These are phyloP conservation scores for Erythrophleum fordii DNA, from an alignment of 306 rosid species.

Conservation along the genomic window DNA sequence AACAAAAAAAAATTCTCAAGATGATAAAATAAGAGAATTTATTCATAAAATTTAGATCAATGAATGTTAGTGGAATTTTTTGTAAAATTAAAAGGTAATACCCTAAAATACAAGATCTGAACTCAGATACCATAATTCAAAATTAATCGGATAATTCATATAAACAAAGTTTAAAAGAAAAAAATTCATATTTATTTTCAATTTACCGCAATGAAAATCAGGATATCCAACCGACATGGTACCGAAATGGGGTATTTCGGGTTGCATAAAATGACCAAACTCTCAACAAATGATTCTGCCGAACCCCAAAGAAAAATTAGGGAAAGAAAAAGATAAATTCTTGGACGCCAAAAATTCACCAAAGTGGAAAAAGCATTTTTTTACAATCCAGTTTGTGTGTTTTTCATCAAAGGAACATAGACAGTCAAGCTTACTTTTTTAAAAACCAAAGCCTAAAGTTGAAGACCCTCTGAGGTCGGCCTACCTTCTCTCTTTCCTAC, in stretches of 20 bases:
- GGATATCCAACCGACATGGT: neutral
- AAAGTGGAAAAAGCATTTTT: neutral
- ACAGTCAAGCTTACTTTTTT: slow-evolving; percentile 44
- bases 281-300: neutral
- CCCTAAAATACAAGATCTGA: no score
- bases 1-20: no score
- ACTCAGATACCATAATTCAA: no score
- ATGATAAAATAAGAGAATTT: neutral
- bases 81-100: no score
- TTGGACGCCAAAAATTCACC: slow-evolving; percentile 2
- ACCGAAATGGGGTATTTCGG: neutral
- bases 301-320: neutral
- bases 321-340: neutral
- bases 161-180: neutral
- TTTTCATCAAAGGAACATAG: slow-evolving; percentile 35
- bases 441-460: slow-evolving; percentile 3
- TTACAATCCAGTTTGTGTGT: neutral
- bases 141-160: no score
- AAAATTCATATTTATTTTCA: neutral
- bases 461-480: slow-evolving; percentile 37
- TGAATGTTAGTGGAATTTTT: no score
- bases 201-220: neutral
- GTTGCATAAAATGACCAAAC: neutral
- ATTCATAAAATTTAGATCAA: no score
- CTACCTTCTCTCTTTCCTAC: slow-evolving; percentile 13